Base-by-base conservation (phyloP, 805 yeast genomes). In the Lipomyces lipofer region DNA sequence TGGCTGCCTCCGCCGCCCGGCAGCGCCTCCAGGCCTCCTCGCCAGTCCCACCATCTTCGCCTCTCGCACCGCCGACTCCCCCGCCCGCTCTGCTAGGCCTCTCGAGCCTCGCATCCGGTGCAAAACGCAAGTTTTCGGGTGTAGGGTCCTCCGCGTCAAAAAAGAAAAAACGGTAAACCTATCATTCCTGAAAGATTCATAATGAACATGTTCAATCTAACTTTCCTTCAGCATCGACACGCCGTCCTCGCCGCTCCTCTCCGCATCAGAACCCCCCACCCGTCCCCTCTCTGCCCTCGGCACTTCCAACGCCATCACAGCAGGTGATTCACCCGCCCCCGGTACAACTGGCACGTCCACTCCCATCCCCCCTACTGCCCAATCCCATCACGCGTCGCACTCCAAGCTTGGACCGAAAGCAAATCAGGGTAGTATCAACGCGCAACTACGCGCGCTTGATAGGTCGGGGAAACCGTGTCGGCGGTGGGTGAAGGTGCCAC, bases 391-490 rank as follows among this genome's bases (percentile, higher is more conserved):
- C 33, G 60, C 59, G 8, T 30, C 58, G 21, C 60, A 57, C 43
- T 43, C 62, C 17, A 58, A 56, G 19, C 53, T 59, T 3, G 63
- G 62, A 13, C 62, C 69, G n/a, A 67, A 66, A 29, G 64, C 68
- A 19, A 59, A 56, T 32, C 58, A 56, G 25, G 64, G 64, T 19
- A 60, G 65, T 2, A 70, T 70, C 10, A 71, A 71, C 49, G 73
- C 73, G 30, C 57, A 66, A 22, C 56, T 71, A 30, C 55, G 70
- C 28, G 73, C 70, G 1, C 64, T 79, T 27, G 80, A 78, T 56
- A 71, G 77, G 19, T 64, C 73, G 21, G 78, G 78, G 2, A 68
- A 64, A 33, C 74, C 75, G 15, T 72, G 75, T 44, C 67, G 82
- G 43, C 69, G 68, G 52, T 79, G 83, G 83, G 57, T 52, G 8